These are phyloP conservation scores for Alternaria dauci DNA, from an alignment of 2,329 filamentous ascomycete genomes.

Conservation along the genomic window DNA sequence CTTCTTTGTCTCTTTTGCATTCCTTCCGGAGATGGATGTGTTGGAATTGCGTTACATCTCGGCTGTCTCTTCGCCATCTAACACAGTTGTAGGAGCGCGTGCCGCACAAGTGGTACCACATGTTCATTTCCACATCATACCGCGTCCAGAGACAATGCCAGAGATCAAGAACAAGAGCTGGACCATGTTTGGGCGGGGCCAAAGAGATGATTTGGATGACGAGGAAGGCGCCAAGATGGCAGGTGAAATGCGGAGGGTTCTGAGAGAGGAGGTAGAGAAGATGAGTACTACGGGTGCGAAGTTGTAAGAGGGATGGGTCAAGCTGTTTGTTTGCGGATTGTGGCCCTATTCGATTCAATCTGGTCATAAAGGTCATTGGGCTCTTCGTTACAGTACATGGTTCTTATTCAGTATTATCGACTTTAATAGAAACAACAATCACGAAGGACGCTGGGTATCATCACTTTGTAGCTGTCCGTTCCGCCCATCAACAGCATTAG, in stretches of 20 bases:
- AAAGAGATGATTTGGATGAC: constrained; percentile 77
- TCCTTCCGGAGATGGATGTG: background rate
- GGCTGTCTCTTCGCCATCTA: background rate
- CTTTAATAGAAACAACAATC: background rate
- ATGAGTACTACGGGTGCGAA: constrained; percentile 22
- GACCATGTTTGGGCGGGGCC: constrained; percentile 82
- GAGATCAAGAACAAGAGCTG: constrained; percentile 70
- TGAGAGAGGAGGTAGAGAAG: constrained; percentile 49
- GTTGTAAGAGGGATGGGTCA: background rate
- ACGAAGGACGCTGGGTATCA: constrained; percentile 12
- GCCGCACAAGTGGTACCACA: constrained; percentile 94
- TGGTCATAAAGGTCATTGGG: background rate
- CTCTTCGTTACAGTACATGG: background rate
- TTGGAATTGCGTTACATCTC: background rate
- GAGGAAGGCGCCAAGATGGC: constrained; percentile 73
- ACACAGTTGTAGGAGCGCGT: constrained; percentile 65
- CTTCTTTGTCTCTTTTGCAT: background rate
- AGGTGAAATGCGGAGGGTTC: constrained; percentile 54
- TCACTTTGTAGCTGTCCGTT: background rate
- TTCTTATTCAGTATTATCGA: background rate
- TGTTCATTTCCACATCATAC: constrained; percentile 94
- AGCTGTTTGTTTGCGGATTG: background rate
- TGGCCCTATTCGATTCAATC: background rate
- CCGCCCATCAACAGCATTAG: background rate
- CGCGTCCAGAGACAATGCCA: constrained; percentile 67